Evolutionary conservation across 371 early-diverging fungal genomes (phyloP), one percentile per base, ranked within the genome.

Genomic region (Batkoa obscura): DNA sequence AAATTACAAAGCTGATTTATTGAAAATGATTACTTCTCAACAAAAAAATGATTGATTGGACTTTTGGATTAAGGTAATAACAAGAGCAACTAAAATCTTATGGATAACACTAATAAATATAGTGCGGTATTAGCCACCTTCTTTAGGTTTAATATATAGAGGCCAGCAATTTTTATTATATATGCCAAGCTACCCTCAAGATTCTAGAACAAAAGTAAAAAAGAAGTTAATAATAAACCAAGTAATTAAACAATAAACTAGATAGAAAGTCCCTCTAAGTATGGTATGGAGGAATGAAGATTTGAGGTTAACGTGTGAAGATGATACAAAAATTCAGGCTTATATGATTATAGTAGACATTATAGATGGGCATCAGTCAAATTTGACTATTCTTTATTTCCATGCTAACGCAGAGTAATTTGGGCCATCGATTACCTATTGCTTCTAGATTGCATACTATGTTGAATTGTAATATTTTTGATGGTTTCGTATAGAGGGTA

Each of bases 391-490:
- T 54, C 62, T 93, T 6, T 92, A 86, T 59, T 81, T 83, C 59
- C 95, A 92, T 63, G 90, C 93, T 30, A 95, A 95, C 63, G 94
- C 94, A 17, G 96, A n/a, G 96, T 32, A 95, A 95, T 64, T 88
- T 94, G 91, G 95, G 36, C 90, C 93, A 59, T 39, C 10, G 93
- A 17, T 67, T 92, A 38, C 90, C 94, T 15, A 84, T 94, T 58
- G 91, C 93, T 8, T 69, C 76, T 56, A 61, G 74, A 8, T 70
- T 94, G 50, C 68, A 81, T 58, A 66, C 69, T 13, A 62, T 63
- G 52, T 71, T 74, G 32, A 71, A 75, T 30, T 79, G 79, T 67
- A 94, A 96, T 63, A 79, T 96, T n/a, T n/a, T 81, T 90, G 50
- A 86, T 94, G 89, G 68, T 94, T 10, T 90, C 91, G 4, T 96